Evolutionary conservation across 2,329 filamentous ascomycete genomes (phyloP), one percentile per base, ranked within the genome.

Genomic region (Pseudopyricularia cyperi): DNA sequence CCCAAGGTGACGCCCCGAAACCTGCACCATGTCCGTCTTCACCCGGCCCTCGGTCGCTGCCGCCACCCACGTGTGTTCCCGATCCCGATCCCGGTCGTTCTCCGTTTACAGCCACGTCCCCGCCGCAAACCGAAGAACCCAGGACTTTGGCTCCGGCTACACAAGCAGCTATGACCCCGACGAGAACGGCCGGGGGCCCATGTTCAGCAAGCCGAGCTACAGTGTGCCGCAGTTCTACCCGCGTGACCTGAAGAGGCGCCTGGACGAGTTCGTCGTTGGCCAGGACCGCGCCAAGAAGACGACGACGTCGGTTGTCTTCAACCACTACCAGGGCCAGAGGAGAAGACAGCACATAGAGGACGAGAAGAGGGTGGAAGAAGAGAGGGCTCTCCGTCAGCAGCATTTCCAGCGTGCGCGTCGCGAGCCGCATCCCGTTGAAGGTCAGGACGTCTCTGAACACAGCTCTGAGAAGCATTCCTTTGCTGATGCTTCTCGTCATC

Each of bases 231-330:
- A 77, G 50, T 80, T 83, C 63, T 84, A 83, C 52, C 80, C 80
- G 2, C 72, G 77, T 53, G 75, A 81, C 59, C 74, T 98, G 60
- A 96, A 97, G 72, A 82, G 88, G 62, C 86, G 93, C 61, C 81
- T 97, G 32, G 93, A 98, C 65, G 87, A 93, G 63, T 98, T 94
- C 65, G 91, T 98, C 1, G 91, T 98, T 4, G 93, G 91, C 39
- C 93, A 98, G 67, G 89, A 96, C 58, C 82, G 89, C 54, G 89
- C 93, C 15, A 93, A 98, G 74, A 94, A 95, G 67, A 87, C 90
- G 14, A 82, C 97, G 57, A 93, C 89, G 57, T 85, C 91, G 3
- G 89, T 91, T 7, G 87, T 98, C 28, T 96, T 95, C 71, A 96
- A 97, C 63, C 93, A 98, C 65, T 96, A 97, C 64, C 89, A 96